Evolutionary conservation across 1,139 yeast species (phyloP), one percentile per base, ranked within the genome.

Genomic region (Candida freyschussii): DNA sequence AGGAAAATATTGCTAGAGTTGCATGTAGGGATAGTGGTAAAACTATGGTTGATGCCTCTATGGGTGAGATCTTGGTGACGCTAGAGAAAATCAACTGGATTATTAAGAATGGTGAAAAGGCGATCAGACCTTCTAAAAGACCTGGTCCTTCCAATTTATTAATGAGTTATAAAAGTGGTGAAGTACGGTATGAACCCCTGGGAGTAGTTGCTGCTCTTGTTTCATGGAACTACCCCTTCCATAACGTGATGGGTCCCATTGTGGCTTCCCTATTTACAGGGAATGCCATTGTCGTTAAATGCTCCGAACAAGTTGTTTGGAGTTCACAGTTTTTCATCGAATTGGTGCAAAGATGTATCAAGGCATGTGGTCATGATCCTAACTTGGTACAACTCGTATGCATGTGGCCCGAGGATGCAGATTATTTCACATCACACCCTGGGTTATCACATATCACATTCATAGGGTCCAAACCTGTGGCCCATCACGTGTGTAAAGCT

Each of bases 1-100:
- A 91, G 57, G 91, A 81, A 35, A 78, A 78, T 33, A 75, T 91
- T 30, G 95, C 95, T 4, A 67, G 95, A 31, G 81, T 91, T 7
- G 96, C 97, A 0, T 91, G 97, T 57, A 70, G 97, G 47, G 98
- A 91, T 55, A 82, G 95, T 18, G 98, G 98, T 21, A 91, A 91
- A 56, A 89, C 98, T 3, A 79, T 83, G 78, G 66, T 91, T 27
- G 97, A 91, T 62, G 97, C 98, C 3, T 80, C 91, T 37, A 79
- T 91, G 81, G 98, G 98, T 27, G 98, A 91, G 55, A 78, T 82
- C 24, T 72, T 91, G 75, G 97, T 87, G 9, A 89, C 97, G 0
- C 66, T 89, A 45, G 98, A 91, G 56, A 91, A 91, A 57, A 63
- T 89, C 49, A 78, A 80, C 47, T 91, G 98, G 98, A 78, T 83